phyloP scores from a whole-genome alignment of 2,329 filamentous ascomycete genomes.

The Colletotrichum sp. region DNA sequence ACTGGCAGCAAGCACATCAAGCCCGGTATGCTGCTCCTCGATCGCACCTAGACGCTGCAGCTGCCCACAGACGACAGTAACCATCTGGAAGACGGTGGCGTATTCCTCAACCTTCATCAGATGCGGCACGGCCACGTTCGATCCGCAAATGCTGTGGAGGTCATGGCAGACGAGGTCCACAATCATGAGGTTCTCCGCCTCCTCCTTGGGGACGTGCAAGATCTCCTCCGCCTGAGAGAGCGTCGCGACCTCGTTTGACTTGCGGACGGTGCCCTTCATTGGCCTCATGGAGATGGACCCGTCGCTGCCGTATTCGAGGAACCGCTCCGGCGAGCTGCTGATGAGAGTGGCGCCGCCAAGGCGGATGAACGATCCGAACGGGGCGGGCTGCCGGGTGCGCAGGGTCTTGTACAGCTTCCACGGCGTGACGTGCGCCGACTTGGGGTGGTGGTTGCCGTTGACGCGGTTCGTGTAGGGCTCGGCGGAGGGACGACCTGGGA shows the following conservation, averaged over 20 bases:
- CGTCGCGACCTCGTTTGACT: constrained; percentile 67
- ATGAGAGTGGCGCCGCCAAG: constrained; percentile 74
- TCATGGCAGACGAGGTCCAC: constrained; percentile 96
- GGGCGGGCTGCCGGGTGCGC: constrained; percentile 75
- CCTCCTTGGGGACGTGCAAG: constrained; percentile 83
- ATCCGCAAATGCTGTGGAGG: constrained; percentile 81
- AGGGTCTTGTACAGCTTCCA: constrained; percentile 78
- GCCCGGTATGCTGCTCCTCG: constrained; percentile 57
- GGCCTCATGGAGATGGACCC: constrained; percentile 81
- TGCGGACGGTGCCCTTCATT: constrained; percentile 96
- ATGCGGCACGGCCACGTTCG: constrained; percentile 75
- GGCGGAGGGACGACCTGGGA: constrained; percentile 25
- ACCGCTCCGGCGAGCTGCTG: constrained; percentile 87
- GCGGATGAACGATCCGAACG: constrained; percentile 82
- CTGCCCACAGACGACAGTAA: constrained; percentile 81
- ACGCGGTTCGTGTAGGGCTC: background rate
- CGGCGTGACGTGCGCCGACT: constrained; percentile 36
- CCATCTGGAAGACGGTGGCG: constrained; percentile 88
- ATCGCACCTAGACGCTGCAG: constrained; percentile 39
- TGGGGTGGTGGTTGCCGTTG: constrained; percentile 16
- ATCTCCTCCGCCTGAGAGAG: constrained; percentile 74
- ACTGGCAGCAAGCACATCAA: constrained; percentile 77
- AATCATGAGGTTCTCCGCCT: constrained; percentile 97
- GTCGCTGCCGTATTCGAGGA: constrained; percentile 62
- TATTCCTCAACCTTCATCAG: constrained; percentile 91